Evolutionary conservation across 805 yeast genomes (phyloP).

Genomic region (Barnettozyma vustinii): DNA sequence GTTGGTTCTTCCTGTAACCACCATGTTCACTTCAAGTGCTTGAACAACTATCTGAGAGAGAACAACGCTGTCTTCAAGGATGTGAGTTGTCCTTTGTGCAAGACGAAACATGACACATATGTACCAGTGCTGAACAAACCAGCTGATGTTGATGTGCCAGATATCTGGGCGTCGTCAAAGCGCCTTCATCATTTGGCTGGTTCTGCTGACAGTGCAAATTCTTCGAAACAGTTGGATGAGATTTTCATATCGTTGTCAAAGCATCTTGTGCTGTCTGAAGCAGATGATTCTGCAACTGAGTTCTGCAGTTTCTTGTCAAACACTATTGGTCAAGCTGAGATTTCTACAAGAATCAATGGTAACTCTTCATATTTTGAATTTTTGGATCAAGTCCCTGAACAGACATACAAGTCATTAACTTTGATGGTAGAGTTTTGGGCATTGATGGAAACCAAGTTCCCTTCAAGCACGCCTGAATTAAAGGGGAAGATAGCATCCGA

Average conservation of each 20-base stretch:
- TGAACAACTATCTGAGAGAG: conserved; percentile 59
- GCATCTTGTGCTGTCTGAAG: background rate
- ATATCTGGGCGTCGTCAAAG: background rate
- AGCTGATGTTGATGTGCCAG: background rate
- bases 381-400: conserved; percentile 31
- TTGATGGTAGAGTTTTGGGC: conserved; percentile 21
- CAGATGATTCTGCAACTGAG: background rate
- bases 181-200: background rate
- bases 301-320: conserved; percentile 24
- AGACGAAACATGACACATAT: conserved; percentile 72
- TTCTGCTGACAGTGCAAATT: background rate
- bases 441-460: background rate
- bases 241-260: background rate
- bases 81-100: conserved; percentile 91
- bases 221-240: background rate
- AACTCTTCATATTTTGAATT: conserved; percentile 28
- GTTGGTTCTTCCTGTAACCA: conserved; percentile 76
- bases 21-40: conserved; percentile 83
- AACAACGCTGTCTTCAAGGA: conserved; percentile 53
- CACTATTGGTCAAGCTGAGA: conserved; percentile 54
- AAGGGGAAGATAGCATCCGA: background rate
- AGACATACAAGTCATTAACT: conserved; percentile 33
- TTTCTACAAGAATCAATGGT: conserved; percentile 46
- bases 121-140: conserved; percentile 47
- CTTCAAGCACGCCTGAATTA: background rate